phyloP scores from a whole-genome alignment of 805 yeast genomes.

The Zygosaccharomyces siamensis region DNA sequence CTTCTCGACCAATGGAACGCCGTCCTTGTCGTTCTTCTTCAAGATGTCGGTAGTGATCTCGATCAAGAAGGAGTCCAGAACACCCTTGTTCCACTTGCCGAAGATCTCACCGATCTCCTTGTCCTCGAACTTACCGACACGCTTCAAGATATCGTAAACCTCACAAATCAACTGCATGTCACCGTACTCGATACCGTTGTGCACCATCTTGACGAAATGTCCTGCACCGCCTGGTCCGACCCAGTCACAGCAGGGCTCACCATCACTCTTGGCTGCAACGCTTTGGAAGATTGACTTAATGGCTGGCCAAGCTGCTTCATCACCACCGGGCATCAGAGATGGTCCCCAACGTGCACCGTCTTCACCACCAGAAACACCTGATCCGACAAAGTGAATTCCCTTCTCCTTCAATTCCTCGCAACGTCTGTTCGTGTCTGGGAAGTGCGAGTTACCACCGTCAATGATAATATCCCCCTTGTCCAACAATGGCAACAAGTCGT shows the following conservation, averaged over 20 bases:
- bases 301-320: conserved; percentile 97
- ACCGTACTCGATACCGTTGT: conserved; percentile 99
- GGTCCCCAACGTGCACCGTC: conserved; percentile 99
- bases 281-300: conserved; percentile 95
- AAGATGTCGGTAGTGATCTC: conserved; percentile 96
- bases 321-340: conserved; percentile 99
- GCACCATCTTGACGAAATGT: conserved; percentile 99
- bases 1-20: conserved; percentile 92
- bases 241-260: conserved; percentile 99
- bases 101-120: conserved; percentile 92
- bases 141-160: conserved; percentile 93
- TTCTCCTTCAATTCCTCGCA: conserved; percentile 78
- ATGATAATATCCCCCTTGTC: conserved; percentile 97
- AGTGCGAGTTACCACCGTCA: conserved; percentile 99
- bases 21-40: conserved; percentile 83
- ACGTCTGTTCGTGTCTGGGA: conserved; percentile 98
- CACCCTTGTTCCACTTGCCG: conserved; percentile 93
- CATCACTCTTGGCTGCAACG: conserved; percentile 92
- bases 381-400: conserved; percentile 92
- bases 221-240: conserved; percentile 99
- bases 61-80: conserved; percentile 91
- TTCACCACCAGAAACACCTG: conserved; percentile 99
- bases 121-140: conserved; percentile 85
- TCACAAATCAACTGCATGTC: conserved; percentile 99
- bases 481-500: conserved; percentile 81